Evolutionary conservation across 2,329 filamentous ascomycete species (phyloP).

Genomic region (Fusarium tricinctum): DNA sequence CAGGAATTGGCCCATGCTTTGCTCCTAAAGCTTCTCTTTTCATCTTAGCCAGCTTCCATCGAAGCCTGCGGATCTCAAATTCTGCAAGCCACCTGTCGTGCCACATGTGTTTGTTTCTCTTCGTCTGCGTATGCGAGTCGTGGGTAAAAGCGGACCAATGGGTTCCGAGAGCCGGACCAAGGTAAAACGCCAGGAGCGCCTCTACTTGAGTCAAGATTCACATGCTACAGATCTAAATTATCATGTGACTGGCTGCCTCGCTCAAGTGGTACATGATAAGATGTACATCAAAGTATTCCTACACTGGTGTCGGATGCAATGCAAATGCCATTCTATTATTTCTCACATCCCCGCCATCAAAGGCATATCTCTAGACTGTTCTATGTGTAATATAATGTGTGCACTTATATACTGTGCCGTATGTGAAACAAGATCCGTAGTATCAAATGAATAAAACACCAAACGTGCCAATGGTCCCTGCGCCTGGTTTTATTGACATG

Average conservation of each 20-base stretch:
- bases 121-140: conserved; percentile 3
- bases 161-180: conserved; percentile 9
- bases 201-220: conserved; percentile 30
- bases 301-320: background rate
- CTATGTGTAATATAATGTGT: conserved; percentile 20
- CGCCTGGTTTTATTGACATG: conserved; percentile 13
- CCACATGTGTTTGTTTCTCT: background rate
- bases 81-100: background rate
- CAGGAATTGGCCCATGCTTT: too few species aligned
- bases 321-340: conserved; percentile 28
- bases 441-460: conserved; percentile 3
- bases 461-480: conserved; percentile 11
- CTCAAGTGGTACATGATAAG: too few species aligned
- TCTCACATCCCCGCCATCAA: background rate
- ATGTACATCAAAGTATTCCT: background rate
- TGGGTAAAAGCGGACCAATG: conserved; percentile 8
- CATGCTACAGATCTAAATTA: background rate
- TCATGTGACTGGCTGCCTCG: background rate
- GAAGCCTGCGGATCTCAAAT: background rate
- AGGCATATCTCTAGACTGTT: conserved; percentile 12
- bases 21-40: too few species aligned
- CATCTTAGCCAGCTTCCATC: too few species aligned
- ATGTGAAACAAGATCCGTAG: conserved; percentile 6
- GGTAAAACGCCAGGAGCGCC: conserved; percentile 13
- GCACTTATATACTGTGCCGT: conserved; percentile 24